These are phyloP conservation scores for Auriscalpium vulgare DNA, from an alignment of 768 basidiomycete genomes.

Conservation along the genomic window DNA sequence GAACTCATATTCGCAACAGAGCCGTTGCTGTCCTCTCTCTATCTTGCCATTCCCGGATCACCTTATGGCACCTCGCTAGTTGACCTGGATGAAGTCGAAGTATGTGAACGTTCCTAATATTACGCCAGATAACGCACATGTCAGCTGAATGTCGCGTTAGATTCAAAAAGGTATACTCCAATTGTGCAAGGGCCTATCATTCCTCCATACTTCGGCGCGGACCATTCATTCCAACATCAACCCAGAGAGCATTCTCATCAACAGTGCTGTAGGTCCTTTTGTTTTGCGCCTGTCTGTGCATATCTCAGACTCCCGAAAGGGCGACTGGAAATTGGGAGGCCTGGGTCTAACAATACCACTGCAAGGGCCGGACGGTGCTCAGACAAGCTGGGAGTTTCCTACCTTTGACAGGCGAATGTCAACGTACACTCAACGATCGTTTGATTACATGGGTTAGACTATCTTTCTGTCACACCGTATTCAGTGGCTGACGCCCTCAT, in stretches of 20 bases:
- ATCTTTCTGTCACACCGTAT: background rate
- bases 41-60: slow-evolving; percentile 64
- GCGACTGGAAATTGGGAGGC: slow-evolving; percentile 96
- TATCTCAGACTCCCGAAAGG: slow-evolving; percentile 37
- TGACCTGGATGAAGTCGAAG: slow-evolving; percentile 96
- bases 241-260: slow-evolving; percentile 84
- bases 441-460: slow-evolving; percentile 84
- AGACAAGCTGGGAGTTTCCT: slow-evolving; percentile 86
- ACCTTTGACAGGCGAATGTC: slow-evolving; percentile 78
- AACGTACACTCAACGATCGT: slow-evolving; percentile 78
- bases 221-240: slow-evolving; percentile 88
- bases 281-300: slow-evolving; percentile 1
- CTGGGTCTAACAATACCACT: slow-evolving; percentile 83
- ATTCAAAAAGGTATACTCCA: slow-evolving; percentile 97
- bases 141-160: slow-evolving; percentile 28
- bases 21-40: slow-evolving; percentile 74
- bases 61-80: slow-evolving; percentile 47
- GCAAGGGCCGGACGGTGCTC: slow-evolving; percentile 53
- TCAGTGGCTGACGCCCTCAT: background rate
- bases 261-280: slow-evolving; percentile 62
- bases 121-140: background rate
- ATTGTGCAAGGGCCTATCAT: slow-evolving; percentile 81
- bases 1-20: slow-evolving; percentile 94
- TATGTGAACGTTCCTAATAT: slow-evolving; percentile 22
- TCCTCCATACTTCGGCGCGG: slow-evolving; percentile 88